These are phyloP conservation scores for Excoecaria cochinchinensis DNA, from an alignment of 345 rosid genomes.

Conservation along the genomic window DNA sequence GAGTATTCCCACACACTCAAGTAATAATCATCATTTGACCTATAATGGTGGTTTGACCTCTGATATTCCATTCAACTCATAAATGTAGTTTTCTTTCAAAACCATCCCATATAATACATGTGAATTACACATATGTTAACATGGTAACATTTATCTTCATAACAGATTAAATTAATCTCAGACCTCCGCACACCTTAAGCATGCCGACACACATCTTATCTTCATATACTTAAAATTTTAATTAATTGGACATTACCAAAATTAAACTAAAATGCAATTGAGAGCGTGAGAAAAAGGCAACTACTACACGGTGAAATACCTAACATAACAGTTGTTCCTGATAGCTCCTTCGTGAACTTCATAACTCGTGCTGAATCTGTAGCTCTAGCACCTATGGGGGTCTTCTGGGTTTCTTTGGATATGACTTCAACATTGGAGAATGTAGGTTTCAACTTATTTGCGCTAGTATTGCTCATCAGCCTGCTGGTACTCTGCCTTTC, in stretches of 20 bases:
- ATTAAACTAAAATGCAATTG: too few relatives aligned
- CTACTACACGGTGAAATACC: conserved; percentile 40
- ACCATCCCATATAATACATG: background rate
- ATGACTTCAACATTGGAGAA: conserved; percentile 43
- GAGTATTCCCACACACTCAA: background rate
- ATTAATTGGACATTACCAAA: background rate
- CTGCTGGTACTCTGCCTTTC: conserved; percentile 40
- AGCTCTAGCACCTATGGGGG: conserved; percentile 69
- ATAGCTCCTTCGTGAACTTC: conserved; percentile 81
- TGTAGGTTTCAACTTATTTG: conserved; percentile 49
- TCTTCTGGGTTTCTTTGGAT: conserved; percentile 52
- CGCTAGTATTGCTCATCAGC: conserved; percentile 35
- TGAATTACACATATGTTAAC: background rate
- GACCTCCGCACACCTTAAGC: background rate
- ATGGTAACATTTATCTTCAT: background rate
- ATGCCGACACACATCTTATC: too few relatives aligned
- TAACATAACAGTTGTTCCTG: conserved; percentile 68
- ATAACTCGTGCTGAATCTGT: conserved; percentile 82
- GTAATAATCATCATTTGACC: background rate
- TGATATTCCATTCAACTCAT: background rate
- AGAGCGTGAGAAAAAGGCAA: background rate
- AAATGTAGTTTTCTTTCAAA: background rate
- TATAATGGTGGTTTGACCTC: background rate
- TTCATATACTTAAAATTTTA: background rate
- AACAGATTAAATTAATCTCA: background rate